A percentile compares a stretch with the other conserved stretches of the same genome.
Conservation (phyloP, 2,329 filamentous ascomycete genomes). For the Didymosphaeria variabile region DNA sequence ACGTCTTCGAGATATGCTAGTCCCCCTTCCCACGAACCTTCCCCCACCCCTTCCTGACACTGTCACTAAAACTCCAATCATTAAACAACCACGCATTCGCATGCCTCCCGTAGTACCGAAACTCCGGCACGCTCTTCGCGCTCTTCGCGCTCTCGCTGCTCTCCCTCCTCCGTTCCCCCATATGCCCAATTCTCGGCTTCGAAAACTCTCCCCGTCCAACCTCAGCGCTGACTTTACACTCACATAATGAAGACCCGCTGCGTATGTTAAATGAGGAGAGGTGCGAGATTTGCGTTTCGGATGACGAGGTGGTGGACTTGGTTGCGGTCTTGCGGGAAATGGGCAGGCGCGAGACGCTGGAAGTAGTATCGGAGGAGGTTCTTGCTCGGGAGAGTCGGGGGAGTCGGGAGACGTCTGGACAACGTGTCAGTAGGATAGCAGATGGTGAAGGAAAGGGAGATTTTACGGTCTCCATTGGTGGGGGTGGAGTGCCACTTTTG, state of each 20-base stretch:
- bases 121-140: constrained; percentile 33
- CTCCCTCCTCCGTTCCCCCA: constrained; percentile 26
- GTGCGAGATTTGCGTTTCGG: neutral
- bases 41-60: constrained; percentile 41
- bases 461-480: constrained; percentile 23
- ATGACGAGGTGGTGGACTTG: constrained; percentile 30
- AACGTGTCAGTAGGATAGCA: neutral
- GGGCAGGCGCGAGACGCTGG: constrained; percentile 21
- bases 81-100: constrained; percentile 51
- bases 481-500: constrained; percentile 19
- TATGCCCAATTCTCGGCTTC: constrained; percentile 31
- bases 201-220: constrained; percentile 38
- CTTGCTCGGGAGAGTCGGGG: constrained; percentile 30
- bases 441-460: constrained; percentile 4
- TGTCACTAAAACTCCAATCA: constrained; percentile 47
- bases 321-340: constrained; percentile 40
- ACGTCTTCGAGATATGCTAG: neutral
- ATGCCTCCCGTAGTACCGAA: constrained; percentile 48
- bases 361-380: constrained; percentile 40
- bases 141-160: constrained; percentile 24
- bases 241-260: constrained; percentile 20
- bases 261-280: constrained; percentile 12
- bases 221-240: constrained; percentile 30
- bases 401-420: constrained; percentile 25
- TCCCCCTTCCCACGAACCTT: constrained; percentile 32